phyloP scores from a whole-genome alignment of 1,139 yeast species.

The Candida frijolesensis region DNA sequence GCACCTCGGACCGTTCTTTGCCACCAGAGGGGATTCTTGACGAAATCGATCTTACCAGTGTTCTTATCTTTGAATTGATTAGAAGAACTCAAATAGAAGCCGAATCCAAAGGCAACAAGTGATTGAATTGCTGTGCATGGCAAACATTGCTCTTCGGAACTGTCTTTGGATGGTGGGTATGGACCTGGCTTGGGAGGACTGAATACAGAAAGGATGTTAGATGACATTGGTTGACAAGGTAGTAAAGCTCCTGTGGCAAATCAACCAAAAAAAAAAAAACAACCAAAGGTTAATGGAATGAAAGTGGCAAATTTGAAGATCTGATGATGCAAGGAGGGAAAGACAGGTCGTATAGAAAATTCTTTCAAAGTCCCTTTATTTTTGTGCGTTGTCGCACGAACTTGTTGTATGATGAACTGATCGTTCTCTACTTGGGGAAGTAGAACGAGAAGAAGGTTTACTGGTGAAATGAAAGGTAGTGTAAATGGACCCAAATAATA shows the following conservation, averaged over 20 bases:
- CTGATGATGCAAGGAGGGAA: background rate
- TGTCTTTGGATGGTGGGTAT: slow-evolving; percentile 21
- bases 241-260: background rate
- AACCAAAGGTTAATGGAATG: background rate
- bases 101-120: slow-evolving; percentile 36
- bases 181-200: slow-evolving; percentile 39
- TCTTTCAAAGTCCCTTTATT: background rate
- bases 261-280: background rate
- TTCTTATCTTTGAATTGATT: slow-evolving; percentile 34
- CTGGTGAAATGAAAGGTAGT: too few relatives aligned
- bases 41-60: slow-evolving; percentile 33
- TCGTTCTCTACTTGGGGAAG: too few relatives aligned
- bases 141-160: slow-evolving; percentile 30
- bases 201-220: slow-evolving; percentile 41
- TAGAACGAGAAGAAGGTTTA: too few relatives aligned
- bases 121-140: slow-evolving; percentile 47
- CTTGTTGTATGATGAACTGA: background rate
- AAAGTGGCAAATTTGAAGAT: background rate
- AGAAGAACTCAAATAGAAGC: slow-evolving; percentile 33
- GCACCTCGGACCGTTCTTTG: slow-evolving; percentile 35
- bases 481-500: too few relatives aligned
- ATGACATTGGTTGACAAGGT: slow-evolving; percentile 18
- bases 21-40: slow-evolving; percentile 47
- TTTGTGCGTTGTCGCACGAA: background rate
- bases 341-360: background rate